Percentiles rank a stretch among this genome's conserved stretches.
Conservation (phyloP, 331 rosid species). For the Telfairia occidentalis region DNA sequence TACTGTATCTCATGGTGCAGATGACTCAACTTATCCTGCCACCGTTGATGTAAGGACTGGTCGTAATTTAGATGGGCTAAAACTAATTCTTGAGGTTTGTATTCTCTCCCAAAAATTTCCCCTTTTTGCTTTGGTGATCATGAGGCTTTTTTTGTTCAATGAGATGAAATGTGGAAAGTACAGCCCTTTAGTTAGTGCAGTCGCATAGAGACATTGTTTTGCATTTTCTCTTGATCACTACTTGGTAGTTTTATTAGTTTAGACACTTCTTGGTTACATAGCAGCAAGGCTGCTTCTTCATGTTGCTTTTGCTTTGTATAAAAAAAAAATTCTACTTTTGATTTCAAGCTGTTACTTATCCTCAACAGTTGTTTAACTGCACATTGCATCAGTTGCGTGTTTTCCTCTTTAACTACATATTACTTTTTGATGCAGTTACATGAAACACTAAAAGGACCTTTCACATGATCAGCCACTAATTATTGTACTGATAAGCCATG, state of each 20-base stretch:
- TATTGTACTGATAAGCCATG: background rate
- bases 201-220: background rate
- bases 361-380: background rate
- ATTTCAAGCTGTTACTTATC: background rate
- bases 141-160: background rate
- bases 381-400: background rate
- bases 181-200: background rate
- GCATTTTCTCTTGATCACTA: too few species aligned
- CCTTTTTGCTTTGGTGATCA: slow-evolving; percentile 10
- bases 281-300: background rate
- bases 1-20: slow-evolving; percentile 94
- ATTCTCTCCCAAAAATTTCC: slow-evolving; percentile 8
- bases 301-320: background rate
- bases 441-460: slow-evolving; percentile 2
- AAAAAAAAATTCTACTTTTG: background rate
- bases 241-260: too few species aligned
- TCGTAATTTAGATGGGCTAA: slow-evolving; percentile 65
- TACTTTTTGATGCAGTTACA: background rate
- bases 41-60: slow-evolving; percentile 92
- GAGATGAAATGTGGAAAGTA: background rate
- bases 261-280: too few species aligned
- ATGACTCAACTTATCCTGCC: slow-evolving; percentile 94
- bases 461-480: background rate
- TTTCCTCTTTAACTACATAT: background rate
- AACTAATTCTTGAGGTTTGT: slow-evolving; percentile 79